A percentile compares a stretch with the other conserved stretches of the same genome.
These are phyloP conservation scores for Marasmius oreades DNA, from an alignment of 1,284 basidiomycete genomes.

Conservation along the genomic window DNA sequence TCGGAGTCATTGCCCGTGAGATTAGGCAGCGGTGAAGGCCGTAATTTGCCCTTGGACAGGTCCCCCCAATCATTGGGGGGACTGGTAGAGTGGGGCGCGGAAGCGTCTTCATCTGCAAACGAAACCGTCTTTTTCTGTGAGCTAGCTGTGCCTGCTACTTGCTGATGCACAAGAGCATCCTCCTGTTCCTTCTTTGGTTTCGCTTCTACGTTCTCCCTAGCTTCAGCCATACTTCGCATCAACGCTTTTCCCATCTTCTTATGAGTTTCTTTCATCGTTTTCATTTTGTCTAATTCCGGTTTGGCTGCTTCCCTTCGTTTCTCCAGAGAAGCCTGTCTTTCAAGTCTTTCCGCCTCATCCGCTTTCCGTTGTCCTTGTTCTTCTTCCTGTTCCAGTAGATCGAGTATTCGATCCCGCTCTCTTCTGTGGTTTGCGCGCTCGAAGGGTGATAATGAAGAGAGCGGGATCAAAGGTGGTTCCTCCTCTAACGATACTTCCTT, in stretches of 20 bases:
- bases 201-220: conserved; percentile 35
- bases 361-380: conserved; percentile 37
- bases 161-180: conserved; percentile 6
- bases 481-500: conserved; percentile 27
- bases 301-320: conserved; percentile 49
- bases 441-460: conserved; percentile 42
- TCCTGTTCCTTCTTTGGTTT: conserved; percentile 25
- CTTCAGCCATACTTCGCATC: conserved; percentile 41
- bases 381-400: conserved; percentile 71
- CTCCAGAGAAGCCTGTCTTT: conserved; percentile 41
- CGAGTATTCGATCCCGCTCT: conserved; percentile 61
- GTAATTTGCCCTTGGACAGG: conserved; percentile 46
- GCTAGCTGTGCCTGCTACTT: conserved; percentile 19
- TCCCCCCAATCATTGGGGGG: conserved; percentile 46
- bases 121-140: conserved; percentile 57
- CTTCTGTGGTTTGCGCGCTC: conserved; percentile 47
- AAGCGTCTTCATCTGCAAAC: conserved; percentile 43
- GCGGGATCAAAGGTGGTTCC: conserved; percentile 44
- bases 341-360: conserved; percentile 36
- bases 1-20: conserved; percentile 32
- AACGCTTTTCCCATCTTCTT: conserved; percentile 76
- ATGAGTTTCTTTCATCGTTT: conserved; percentile 57
- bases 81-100: neutral
- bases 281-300: conserved; percentile 48
- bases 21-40: conserved; percentile 33